These are phyloP conservation scores for Colletotrichum sp. DNA, from an alignment of 2,329 filamentous ascomycete genomes.

Conservation along the genomic window DNA sequence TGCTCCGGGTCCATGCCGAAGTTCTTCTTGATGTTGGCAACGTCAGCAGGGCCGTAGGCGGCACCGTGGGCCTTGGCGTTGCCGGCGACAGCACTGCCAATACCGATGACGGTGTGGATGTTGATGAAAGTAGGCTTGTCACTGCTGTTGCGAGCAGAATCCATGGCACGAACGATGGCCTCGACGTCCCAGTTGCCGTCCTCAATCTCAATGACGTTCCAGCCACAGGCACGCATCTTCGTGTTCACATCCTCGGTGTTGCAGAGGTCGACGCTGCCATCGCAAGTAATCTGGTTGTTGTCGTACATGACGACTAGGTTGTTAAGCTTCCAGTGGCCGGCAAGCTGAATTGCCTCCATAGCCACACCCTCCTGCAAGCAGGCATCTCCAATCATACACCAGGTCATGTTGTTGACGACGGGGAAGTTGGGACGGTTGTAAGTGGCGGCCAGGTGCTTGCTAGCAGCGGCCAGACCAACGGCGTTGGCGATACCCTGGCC, in stretches of 20 bases:
- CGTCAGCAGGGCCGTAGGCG: conserved; percentile 58
- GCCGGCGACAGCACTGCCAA: conserved; percentile 53
- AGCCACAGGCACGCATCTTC: conserved; percentile 62
- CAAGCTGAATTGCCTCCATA: conserved; percentile 60
- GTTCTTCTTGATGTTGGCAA: conserved; percentile 42
- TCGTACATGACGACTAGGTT: conserved; percentile 65
- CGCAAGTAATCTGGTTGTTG: conserved; percentile 66
- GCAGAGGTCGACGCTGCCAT: conserved; percentile 56
- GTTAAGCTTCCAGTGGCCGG: conserved; percentile 59
- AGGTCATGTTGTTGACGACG: conserved; percentile 56
- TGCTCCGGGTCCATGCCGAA: conserved; percentile 39
- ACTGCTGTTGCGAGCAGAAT: conserved; percentile 41
- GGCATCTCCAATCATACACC: conserved; percentile 63
- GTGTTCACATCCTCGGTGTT: conserved; percentile 62
- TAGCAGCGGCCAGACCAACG: conserved; percentile 62
- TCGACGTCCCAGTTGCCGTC: conserved; percentile 58
- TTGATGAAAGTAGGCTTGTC: conserved; percentile 64
- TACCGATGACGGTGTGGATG: conserved; percentile 59
- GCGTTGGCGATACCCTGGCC: conserved; percentile 67
- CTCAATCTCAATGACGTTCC: conserved; percentile 58
- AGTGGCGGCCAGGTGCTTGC: conserved; percentile 57
- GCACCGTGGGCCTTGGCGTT: conserved; percentile 62
- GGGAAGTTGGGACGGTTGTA: conserved; percentile 56
- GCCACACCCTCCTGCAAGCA: conserved; percentile 64
- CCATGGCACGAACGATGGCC: conserved; percentile 48